These are phyloP conservation scores for Pestalotiopsis sp. DNA, from an alignment of 2,329 filamentous ascomycete species.

Conservation along the genomic window DNA sequence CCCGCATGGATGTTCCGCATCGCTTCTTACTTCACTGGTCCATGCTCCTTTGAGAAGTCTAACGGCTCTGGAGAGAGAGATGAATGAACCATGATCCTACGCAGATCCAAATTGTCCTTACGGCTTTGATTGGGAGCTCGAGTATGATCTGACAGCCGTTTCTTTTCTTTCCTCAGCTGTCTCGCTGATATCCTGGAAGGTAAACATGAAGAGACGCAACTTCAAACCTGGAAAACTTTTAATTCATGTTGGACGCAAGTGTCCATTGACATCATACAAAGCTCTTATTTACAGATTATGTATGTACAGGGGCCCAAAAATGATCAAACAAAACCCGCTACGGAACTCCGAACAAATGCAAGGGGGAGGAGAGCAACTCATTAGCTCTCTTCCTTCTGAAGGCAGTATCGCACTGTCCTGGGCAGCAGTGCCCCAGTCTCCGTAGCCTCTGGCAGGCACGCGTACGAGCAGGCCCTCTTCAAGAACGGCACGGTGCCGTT, in stretches of 20 bases:
- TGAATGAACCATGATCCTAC: too few relatives aligned
- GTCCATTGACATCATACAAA: background rate
- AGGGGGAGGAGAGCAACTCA: background rate
- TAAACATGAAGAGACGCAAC: too few relatives aligned
- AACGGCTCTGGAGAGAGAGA: too few relatives aligned
- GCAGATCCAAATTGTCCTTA: too few relatives aligned
- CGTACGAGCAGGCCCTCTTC: constrained; percentile 47
- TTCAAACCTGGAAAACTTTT: background rate
- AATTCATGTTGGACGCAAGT: background rate
- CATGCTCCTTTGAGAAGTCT: too few relatives aligned
- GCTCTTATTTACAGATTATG: background rate
- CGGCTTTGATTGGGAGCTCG: too few relatives aligned
- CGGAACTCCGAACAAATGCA: background rate
- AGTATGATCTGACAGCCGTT: too few relatives aligned
- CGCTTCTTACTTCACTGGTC: too few relatives aligned
- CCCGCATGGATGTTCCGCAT: background rate
- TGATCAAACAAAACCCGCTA: background rate
- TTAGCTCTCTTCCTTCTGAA: background rate
- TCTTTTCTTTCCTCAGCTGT: too few relatives aligned
- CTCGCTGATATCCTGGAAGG: too few relatives aligned
- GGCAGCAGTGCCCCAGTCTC: constrained; percentile 16
- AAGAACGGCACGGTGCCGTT: constrained; percentile 25
- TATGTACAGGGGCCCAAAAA: background rate
- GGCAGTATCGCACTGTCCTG: constrained; percentile 15
- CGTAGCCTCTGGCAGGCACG: constrained; percentile 42